Evolutionary conservation across 495 filamentous ascomycete species (phyloP).

Genomic region (Gamarada debralockiae): DNA sequence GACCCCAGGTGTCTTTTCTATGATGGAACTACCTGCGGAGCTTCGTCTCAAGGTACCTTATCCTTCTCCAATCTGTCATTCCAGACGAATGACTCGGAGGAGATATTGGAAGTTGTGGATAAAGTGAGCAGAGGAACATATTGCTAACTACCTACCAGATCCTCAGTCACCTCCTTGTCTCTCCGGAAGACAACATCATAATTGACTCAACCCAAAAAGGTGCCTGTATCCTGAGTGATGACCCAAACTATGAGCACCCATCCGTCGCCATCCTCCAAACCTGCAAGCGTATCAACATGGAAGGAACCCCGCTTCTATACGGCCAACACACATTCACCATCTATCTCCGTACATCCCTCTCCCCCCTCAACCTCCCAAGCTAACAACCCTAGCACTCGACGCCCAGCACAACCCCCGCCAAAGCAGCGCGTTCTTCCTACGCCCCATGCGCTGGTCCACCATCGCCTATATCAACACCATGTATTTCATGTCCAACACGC

Average conservation of each 20-base stretch:
- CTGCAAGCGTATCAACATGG: constrained; percentile 28
- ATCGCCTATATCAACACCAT: neutral
- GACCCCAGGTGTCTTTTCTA: constrained; percentile 18
- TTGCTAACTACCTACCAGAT: neutral
- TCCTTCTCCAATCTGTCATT: neutral
- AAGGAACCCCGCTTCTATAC: constrained; percentile 32
- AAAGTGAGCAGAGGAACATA: neutral
- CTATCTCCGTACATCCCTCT: constrained; percentile 16
- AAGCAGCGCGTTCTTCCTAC: constrained; percentile 17
- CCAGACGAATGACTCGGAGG: neutral
- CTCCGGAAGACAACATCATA: constrained; percentile 13
- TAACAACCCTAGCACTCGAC: neutral
- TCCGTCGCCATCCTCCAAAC: constrained; percentile 28
- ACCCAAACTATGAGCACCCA: constrained; percentile 9
- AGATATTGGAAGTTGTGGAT: too few relatives aligned
- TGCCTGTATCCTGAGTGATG: neutral
- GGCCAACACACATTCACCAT: constrained; percentile 27
- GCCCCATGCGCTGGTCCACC: constrained; percentile 24
- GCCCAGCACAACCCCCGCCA: neutral
- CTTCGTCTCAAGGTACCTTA: constrained; percentile 31
- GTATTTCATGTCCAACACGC: neutral
- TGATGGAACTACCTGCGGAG: constrained; percentile 39
- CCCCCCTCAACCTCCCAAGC: neutral
- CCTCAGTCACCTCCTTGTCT: constrained; percentile 17
- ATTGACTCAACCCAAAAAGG: constrained; percentile 11